phyloP scores from a whole-genome alignment of 768 basidiomycete genomes.

The Tricholoma flavovirens region DNA sequence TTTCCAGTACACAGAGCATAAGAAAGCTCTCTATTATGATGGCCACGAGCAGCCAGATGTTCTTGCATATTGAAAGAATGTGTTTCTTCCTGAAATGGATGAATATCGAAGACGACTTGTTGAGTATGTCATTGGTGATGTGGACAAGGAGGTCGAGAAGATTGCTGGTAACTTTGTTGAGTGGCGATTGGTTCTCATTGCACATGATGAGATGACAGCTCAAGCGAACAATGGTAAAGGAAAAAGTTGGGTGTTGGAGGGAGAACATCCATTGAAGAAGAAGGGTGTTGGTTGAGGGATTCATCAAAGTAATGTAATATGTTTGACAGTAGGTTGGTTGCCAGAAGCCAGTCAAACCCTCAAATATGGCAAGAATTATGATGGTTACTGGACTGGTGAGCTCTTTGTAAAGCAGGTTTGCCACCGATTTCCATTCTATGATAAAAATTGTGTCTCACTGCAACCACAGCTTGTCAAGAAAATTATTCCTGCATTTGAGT shows the following conservation, averaged over 20 bases:
- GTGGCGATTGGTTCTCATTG: conserved; percentile 19
- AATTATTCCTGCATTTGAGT: no score
- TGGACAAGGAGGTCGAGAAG: conserved; percentile 7
- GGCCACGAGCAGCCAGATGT: conserved; percentile 26
- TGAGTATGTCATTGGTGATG: conserved; percentile 14
- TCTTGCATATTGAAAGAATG: not conserved
- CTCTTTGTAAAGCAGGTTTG: no score
- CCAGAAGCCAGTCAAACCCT: not conserved
- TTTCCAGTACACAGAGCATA: conserved; percentile 7
- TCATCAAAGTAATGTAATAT: conserved; percentile 34
- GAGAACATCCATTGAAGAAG: conserved; percentile 28
- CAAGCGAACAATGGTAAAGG: conserved; percentile 32
- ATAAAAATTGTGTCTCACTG: not conserved
- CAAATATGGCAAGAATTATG: no score
- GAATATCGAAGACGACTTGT: conserved; percentile 17
- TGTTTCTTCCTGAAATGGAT: not conserved
- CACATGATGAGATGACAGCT: conserved; percentile 36
- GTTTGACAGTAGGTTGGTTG: conserved; percentile 15
- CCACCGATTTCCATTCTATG: conserved; percentile 11
- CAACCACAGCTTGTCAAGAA: conserved; percentile 29
- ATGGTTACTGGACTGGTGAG: no score
- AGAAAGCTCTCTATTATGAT: no score
- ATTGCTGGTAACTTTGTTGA: conserved; percentile 10
- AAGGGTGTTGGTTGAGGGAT: conserved; percentile 32
- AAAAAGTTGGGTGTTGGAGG: conserved; percentile 29